Conservation (phyloP, 768 basidiomycete genomes). For the Trametopsis cervina region DNA sequence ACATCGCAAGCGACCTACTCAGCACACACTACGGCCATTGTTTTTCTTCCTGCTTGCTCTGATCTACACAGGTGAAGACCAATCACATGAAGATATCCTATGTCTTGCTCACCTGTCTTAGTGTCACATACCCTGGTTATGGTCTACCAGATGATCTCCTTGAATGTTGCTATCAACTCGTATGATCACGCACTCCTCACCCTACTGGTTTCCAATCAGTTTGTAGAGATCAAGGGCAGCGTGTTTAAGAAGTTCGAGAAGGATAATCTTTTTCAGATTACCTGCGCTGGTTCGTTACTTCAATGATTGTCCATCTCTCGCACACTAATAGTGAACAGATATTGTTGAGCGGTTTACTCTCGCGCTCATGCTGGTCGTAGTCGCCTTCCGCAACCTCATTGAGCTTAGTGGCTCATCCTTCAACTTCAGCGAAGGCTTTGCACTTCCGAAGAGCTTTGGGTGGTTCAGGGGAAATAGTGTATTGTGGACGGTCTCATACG, state of each 20-base stretch:
- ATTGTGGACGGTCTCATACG: slow-evolving; percentile 85
- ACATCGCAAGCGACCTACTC: slow-evolving; percentile 49
- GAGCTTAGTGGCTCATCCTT: slow-evolving; percentile 91
- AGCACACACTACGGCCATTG: slow-evolving; percentile 69
- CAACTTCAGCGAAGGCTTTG: slow-evolving; percentile 61
- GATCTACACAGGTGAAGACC: slow-evolving; percentile 78
- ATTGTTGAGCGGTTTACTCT: slow-evolving; percentile 97
- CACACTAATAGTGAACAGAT: slow-evolving; percentile 43
- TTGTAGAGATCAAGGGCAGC: slow-evolving; percentile 98
- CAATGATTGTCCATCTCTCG: not conserved
- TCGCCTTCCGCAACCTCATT: slow-evolving; percentile 91
- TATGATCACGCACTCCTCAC: slow-evolving; percentile 95
- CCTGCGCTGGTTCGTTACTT: slow-evolving; percentile 75
- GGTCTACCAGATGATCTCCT: slow-evolving; percentile 89
- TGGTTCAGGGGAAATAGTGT: slow-evolving; percentile 78
- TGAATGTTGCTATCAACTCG: slow-evolving; percentile 97
- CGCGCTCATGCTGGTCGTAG: slow-evolving; percentile 81
- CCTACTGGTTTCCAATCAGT: slow-evolving; percentile 93
- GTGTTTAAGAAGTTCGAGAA: slow-evolving; percentile 99
- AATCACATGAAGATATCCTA: too few species aligned
- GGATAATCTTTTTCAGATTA: slow-evolving; percentile 97
- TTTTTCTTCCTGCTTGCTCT: slow-evolving; percentile 79
- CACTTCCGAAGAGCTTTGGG: slow-evolving; percentile 77
- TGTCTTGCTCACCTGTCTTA: slow-evolving; percentile 26
- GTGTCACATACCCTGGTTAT: slow-evolving; percentile 90